Percentiles rank a stretch among this genome's conserved stretches.
Evolutionary conservation across 2,329 filamentous ascomycete species (phyloP).

Genomic region (Taxawa tesnikishii): DNA sequence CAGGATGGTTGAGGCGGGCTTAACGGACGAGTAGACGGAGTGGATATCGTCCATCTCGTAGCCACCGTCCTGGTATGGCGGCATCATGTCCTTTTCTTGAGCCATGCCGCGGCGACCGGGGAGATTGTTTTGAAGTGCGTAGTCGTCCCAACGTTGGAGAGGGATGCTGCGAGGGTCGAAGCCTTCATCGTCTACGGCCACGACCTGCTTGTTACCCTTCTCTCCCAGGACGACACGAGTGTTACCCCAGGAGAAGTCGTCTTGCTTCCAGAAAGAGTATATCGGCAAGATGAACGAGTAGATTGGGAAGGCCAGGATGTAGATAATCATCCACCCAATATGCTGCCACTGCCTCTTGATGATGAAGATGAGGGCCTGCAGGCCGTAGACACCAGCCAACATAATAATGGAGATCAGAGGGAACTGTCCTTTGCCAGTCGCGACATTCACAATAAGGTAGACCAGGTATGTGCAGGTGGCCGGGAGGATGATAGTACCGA

Average conservation of each 20-base stretch:
- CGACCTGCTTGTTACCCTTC: conserved; percentile 78
- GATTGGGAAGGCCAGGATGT: conserved; percentile 87
- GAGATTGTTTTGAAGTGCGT: conserved; percentile 73
- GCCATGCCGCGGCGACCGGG: conserved; percentile 73
- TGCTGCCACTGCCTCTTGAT: conserved; percentile 97
- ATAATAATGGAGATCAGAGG: conserved; percentile 81
- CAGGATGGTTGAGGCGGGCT: conserved; percentile 74
- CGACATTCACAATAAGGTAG: conserved; percentile 74
- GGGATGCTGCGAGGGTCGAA: conserved; percentile 92
- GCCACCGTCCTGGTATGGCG: conserved; percentile 26
- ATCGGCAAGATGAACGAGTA: conserved; percentile 84
- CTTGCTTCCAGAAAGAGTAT: conserved; percentile 99
- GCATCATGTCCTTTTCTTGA: conserved; percentile 43
- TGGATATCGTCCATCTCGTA: conserved; percentile 99
- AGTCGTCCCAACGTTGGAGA: conserved; percentile 94
- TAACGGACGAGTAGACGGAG: conserved; percentile 86
- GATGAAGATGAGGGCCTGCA: conserved; percentile 93
- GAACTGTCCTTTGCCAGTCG: conserved; percentile 58
- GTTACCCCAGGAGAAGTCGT: conserved; percentile 98
- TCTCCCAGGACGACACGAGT: conserved; percentile 95
- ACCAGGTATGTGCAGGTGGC: conserved; percentile 77
- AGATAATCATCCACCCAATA: conserved; percentile 99
- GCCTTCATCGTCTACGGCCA: conserved; percentile 69
- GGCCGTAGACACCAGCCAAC: conserved; percentile 82
- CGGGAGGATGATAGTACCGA: conserved; percentile 83